Conservation (phyloP, 257 asterid genomes). For the Ajuga chamaepitys region DNA sequence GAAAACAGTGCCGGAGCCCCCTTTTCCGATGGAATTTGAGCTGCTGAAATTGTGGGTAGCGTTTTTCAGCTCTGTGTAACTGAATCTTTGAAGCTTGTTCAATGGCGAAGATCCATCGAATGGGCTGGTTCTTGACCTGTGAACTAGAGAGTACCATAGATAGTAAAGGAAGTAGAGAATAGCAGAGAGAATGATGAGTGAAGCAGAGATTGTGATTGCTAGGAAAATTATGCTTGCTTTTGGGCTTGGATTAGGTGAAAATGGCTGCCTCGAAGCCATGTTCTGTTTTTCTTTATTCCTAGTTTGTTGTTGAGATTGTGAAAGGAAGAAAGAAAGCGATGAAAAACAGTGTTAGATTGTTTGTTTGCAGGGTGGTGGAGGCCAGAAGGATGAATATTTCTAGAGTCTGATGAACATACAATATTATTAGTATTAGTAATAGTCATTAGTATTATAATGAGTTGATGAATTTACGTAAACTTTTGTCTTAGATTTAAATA, state of each 20-base stretch:
- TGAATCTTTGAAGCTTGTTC: slow-evolving; percentile 67
- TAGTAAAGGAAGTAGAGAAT: slow-evolving; percentile 59
- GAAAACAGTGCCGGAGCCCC: slow-evolving; percentile 90
- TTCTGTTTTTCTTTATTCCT: neutral
- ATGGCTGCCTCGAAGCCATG: slow-evolving; percentile 65
- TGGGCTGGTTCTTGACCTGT: slow-evolving; percentile 74
- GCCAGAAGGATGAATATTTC: neutral
- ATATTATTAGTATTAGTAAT: neutral
- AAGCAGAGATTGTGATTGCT: slow-evolving; percentile 40
- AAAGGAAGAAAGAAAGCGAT: slow-evolving; percentile 4
- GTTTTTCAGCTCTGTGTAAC: slow-evolving; percentile 55
- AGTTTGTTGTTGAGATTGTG: slow-evolving; percentile 15
- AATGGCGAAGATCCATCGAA: slow-evolving; percentile 52
- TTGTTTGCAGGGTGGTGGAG: slow-evolving; percentile 25
- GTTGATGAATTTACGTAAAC: neutral
- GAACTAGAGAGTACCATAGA: slow-evolving; percentile 59
- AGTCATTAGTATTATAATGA: neutral
- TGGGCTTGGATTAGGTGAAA: slow-evolving; percentile 34
- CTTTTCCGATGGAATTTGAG: slow-evolving; percentile 71
- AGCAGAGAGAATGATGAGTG: slow-evolving; percentile 54
- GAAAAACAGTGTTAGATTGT: neutral
- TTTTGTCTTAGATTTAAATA: neutral
- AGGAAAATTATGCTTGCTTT: slow-evolving; percentile 40
- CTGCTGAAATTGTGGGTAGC: slow-evolving; percentile 72
- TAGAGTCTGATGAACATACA: neutral